Evolutionary conservation across 2,329 filamentous ascomycete genomes (phyloP).

Genomic region (Trichophyton schoenleinii): DNA sequence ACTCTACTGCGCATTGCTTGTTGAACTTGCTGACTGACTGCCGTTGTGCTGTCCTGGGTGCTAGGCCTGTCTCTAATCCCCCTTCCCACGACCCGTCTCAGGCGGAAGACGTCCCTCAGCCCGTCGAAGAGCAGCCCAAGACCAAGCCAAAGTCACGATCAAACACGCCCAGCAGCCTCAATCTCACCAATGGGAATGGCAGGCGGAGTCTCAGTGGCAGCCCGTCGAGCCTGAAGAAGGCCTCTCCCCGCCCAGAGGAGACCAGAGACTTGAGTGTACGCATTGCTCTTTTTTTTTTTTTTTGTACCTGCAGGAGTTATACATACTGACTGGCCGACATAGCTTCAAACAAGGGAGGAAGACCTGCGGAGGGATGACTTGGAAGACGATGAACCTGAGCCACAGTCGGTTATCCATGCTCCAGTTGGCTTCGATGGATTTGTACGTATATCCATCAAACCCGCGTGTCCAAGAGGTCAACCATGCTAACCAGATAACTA

Average conservation of each 20-base stretch:
- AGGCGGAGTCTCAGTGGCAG: background rate
- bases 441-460: constrained; percentile 37
- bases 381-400: constrained; percentile 52
- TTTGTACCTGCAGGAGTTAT: background rate
- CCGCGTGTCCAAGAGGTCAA: background rate
- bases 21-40: background rate
- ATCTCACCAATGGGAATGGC: background rate
- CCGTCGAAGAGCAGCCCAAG: background rate
- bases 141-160: background rate
- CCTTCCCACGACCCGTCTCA: background rate
- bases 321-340: constrained; percentile 6
- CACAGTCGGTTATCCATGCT: constrained; percentile 82
- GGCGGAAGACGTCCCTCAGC: background rate
- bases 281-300: background rate
- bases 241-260: background rate
- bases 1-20: background rate
- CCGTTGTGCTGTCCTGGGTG: background rate
- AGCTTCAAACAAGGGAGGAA: constrained; percentile 23
- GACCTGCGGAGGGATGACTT: constrained; percentile 18
- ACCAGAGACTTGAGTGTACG: background rate
- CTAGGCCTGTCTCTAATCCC: background rate
- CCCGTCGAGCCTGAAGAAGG: background rate
- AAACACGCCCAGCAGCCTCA: background rate
- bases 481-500: constrained; percentile 8
- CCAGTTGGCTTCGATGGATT: constrained; percentile 72